Percentiles rank a stretch among this genome's conserved stretches.
Conservation (phyloP, 2,329 filamentous ascomycete genomes). For the Sporothrix mexicana region DNA sequence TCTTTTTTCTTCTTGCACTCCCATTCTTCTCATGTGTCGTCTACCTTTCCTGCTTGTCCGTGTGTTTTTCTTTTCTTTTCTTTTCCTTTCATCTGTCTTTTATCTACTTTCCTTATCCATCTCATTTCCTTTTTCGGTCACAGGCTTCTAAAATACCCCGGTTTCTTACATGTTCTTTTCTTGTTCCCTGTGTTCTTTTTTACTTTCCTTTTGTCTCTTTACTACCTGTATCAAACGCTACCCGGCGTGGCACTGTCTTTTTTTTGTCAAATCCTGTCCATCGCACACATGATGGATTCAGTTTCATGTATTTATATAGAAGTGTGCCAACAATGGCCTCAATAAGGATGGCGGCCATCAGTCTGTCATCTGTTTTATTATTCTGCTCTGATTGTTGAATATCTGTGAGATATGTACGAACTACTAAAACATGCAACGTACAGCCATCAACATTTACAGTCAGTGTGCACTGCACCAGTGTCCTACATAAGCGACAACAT, state of each 20-base stretch:
- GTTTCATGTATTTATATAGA: slow-evolving; percentile 5
- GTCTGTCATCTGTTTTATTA: too few relatives aligned
- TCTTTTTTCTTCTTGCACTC: not conserved
- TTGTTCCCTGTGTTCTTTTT: not conserved
- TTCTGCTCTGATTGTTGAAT: too few relatives aligned
- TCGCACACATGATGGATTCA: not conserved
- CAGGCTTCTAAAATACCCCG: slow-evolving; percentile 21
- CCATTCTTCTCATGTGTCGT: not conserved
- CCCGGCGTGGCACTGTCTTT: slow-evolving; percentile 12
- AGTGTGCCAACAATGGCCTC: slow-evolving; percentile 10
- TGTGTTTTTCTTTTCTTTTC: not conserved
- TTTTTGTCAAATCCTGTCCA: not conserved
- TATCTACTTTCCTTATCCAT: not conserved
- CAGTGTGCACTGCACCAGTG: too few relatives aligned
- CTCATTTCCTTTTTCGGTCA: not conserved
- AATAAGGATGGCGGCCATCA: not conserved
- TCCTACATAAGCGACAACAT: too few relatives aligned
- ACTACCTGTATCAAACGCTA: not conserved
- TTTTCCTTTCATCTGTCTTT: not conserved
- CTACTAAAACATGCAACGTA: too few relatives aligned
- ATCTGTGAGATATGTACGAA: too few relatives aligned
- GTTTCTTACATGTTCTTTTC: not conserved
- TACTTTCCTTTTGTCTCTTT: too few relatives aligned
- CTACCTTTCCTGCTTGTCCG: not conserved
- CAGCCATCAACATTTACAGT: too few relatives aligned